Conservation (phyloP, 768 basidiomycete genomes). For the Suillus lakei region DNA sequence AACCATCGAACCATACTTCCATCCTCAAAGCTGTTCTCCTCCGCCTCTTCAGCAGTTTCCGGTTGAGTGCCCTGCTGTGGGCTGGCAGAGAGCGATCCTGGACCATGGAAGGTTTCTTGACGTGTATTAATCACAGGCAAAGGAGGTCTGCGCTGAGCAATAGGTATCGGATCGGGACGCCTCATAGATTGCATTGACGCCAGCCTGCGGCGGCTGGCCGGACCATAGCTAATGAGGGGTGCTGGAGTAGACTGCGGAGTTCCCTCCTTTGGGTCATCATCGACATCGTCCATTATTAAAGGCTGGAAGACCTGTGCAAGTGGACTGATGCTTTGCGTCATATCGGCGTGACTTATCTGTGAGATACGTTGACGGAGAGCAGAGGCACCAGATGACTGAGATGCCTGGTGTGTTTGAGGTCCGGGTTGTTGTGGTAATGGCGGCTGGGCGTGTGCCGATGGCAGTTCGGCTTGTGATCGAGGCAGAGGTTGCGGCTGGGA, state of each 20-base stretch:
- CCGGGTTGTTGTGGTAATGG: conserved; percentile 11
- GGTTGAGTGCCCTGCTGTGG: conserved; percentile 25
- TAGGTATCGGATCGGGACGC: conserved; percentile 13
- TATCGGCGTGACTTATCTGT: conserved; percentile 25
- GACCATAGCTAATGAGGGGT: conserved; percentile 42
- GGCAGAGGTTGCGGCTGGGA: conserved; percentile 12
- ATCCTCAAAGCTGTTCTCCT: conserved; percentile 31
- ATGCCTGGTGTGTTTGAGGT: conserved; percentile 15
- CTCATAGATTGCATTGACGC: conserved; percentile 36
- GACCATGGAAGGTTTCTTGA: conserved; percentile 17
- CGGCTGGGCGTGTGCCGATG: conserved; percentile 5
- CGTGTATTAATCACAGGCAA: conserved; percentile 30
- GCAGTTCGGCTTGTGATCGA: not conserved
- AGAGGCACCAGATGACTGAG: conserved; percentile 19
- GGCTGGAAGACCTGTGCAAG: conserved; percentile 79
- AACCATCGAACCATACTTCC: conserved; percentile 33
- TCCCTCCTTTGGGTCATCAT: conserved; percentile 43
- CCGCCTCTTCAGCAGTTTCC: conserved; percentile 31
- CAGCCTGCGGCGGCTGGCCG: conserved; percentile 43
- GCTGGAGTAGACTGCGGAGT: conserved; percentile 19
- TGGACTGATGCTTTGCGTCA: conserved; percentile 56
- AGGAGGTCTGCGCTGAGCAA: conserved; percentile 15
- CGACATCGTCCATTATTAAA: conserved; percentile 58
- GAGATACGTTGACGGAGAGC: conserved; percentile 26
- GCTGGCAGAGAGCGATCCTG: conserved; percentile 29